Percentiles rank a stretch among this genome's conserved stretches.
phyloP scores from a whole-genome alignment of 1,284 basidiomycete species.

The Ustilago trichophora region DNA sequence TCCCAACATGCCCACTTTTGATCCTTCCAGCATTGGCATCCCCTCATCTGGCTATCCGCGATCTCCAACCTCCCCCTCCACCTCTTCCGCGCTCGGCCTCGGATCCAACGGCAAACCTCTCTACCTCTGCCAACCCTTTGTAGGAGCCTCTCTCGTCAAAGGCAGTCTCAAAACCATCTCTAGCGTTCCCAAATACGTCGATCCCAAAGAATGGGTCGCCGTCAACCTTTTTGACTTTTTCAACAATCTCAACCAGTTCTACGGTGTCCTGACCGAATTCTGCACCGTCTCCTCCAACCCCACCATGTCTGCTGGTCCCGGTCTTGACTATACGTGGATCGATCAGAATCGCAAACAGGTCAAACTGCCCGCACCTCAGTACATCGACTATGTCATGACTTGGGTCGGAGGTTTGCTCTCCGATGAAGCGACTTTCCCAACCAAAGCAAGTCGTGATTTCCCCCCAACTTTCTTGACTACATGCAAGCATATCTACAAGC shows the following conservation, averaged over 20 bases:
- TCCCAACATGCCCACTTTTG: conserved; percentile 50
- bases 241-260: conserved; percentile 96
- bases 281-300: conserved; percentile 89
- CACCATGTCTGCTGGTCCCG: conserved; percentile 89
- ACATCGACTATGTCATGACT: conserved; percentile 99
- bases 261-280: conserved; percentile 92
- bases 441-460: conserved; percentile 93
- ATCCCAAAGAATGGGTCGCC: conserved; percentile 86
- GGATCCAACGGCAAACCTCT: conserved; percentile 55
- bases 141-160: conserved; percentile 94
- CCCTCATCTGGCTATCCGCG: conserved; percentile 16
- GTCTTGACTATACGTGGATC: conserved; percentile 97
- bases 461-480: conserved; percentile 87
- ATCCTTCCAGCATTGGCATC: too few relatives aligned
- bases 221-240: conserved; percentile 79
- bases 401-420: conserved; percentile 95
- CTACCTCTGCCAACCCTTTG: conserved; percentile 73
- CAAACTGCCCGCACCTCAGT: conserved; percentile 91
- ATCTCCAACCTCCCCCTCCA: conserved; percentile 23
- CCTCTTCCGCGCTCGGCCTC: conserved; percentile 9
- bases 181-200: conserved; percentile 83
- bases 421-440: conserved; percentile 92
- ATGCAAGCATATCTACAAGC: conserved; percentile 95
- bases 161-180: conserved; percentile 99
- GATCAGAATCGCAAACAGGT: conserved; percentile 85